These are phyloP conservation scores for Sinapis alba DNA, from an alignment of 441 rosid genomes.

Conservation along the genomic window DNA sequence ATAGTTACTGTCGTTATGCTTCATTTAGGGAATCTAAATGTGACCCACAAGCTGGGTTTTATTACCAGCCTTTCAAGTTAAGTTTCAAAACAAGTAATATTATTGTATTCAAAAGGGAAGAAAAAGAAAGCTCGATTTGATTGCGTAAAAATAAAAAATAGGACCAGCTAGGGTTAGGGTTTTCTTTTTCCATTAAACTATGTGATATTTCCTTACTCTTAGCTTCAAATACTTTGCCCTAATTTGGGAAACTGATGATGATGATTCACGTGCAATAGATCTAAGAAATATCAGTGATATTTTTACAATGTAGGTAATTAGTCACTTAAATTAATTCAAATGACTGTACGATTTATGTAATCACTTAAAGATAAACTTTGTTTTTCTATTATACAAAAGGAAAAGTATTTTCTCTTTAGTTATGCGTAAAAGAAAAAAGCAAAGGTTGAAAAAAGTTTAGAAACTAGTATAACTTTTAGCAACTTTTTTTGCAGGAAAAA, in stretches of 20 bases:
- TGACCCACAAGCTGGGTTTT: constrained; percentile 37
- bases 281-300: background rate
- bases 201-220: constrained; percentile 4
- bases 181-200: constrained; percentile 4
- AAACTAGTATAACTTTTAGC: constrained; percentile 38
- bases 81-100: constrained; percentile 30
- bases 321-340: background rate
- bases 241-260: constrained; percentile 31
- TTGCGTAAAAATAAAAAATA: constrained; percentile 9
- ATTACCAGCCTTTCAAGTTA: constrained; percentile 42
- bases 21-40: constrained; percentile 41
- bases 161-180: constrained; percentile 34
- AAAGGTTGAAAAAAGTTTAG: constrained; percentile 39
- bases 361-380: background rate
- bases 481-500: constrained; percentile 11
- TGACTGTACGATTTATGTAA: background rate
- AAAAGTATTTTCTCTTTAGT: background rate
- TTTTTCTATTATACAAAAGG: background rate
- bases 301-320: background rate
- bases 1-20: constrained; percentile 42
- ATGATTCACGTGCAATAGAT: constrained; percentile 31
- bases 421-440: constrained; percentile 27
- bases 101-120: background rate
- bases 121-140: background rate
- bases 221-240: constrained; percentile 23